phyloP scores from a whole-genome alignment of 73 alveolate species.

The Loxodes magnus region DNA sequence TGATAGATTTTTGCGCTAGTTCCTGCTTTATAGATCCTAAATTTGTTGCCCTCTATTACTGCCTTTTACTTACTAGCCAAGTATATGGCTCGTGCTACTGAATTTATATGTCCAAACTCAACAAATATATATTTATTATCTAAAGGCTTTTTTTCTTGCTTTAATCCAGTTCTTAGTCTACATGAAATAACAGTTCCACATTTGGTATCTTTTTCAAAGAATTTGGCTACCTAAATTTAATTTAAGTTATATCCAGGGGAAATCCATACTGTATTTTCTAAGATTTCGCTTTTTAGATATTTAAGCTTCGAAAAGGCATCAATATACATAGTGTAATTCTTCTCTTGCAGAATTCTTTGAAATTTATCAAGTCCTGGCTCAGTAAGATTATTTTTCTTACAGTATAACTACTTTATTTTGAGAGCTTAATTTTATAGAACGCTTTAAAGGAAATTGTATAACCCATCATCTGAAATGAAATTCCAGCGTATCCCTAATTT shows the following conservation, averaged over 20 bases:
- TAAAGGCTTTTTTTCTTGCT: slow-evolving; percentile 59
- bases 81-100: slow-evolving; percentile 67
- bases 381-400: slow-evolving; percentile 57
- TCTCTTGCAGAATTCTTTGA: slow-evolving; percentile 35
- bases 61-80: slow-evolving; percentile 69
- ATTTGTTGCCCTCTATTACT: slow-evolving; percentile 36
- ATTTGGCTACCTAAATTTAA: slow-evolving; percentile 10
- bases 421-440: no score
- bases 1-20: slow-evolving; percentile 41
- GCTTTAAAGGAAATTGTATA: slow-evolving; percentile 44
- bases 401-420: slow-evolving; percentile 50
- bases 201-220: slow-evolving; percentile 35
- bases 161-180: slow-evolving; percentile 69
- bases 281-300: slow-evolving; percentile 51
- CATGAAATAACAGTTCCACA: slow-evolving; percentile 74
- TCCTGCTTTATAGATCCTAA: slow-evolving; percentile 85
- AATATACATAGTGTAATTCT: slow-evolving; percentile 39
- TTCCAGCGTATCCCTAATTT: slow-evolving; percentile 77
- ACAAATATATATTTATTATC: slow-evolving; percentile 48
- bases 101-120: slow-evolving; percentile 76
- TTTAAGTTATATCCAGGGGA: slow-evolving; percentile 33
- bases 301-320: slow-evolving; percentile 60
- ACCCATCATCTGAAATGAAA: slow-evolving; percentile 74
- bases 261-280: slow-evolving; percentile 84
- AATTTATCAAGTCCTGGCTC: slow-evolving; percentile 51